These are phyloP conservation scores for Barnettozyma vustinii DNA, from an alignment of 805 yeast species.

Conservation along the genomic window DNA sequence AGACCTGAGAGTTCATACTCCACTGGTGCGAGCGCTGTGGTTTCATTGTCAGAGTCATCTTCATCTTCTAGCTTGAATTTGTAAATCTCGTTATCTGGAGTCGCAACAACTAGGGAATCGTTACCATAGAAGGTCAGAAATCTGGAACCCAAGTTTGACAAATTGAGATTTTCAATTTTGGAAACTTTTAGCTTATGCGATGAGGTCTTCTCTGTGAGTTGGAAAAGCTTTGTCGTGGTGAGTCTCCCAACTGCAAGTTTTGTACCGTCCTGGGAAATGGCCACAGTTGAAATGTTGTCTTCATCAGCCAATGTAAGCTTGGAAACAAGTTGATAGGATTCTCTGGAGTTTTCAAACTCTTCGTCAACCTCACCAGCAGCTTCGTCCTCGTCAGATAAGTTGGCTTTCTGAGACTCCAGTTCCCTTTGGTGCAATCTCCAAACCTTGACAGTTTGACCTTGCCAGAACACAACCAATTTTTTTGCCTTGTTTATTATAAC, in stretches of 20 bases:
- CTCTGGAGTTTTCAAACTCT: constrained; percentile 23
- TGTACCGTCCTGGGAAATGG: constrained; percentile 59
- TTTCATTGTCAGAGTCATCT: constrained; percentile 29
- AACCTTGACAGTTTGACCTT: constrained; percentile 72
- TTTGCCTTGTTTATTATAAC: constrained; percentile 41
- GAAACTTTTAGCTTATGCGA: constrained; percentile 39
- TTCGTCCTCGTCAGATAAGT: constrained; percentile 24
- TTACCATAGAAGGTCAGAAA: constrained; percentile 43
- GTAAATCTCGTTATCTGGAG: constrained; percentile 58
- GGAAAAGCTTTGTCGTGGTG: constrained; percentile 62
- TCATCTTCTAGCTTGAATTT: constrained; percentile 27
- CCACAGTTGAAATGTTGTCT: constrained; percentile 69
- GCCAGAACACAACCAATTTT: constrained; percentile 68
- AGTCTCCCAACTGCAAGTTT: constrained; percentile 69
- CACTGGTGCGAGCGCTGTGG: constrained; percentile 10
- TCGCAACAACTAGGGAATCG: constrained; percentile 42
- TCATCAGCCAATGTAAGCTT: constrained; percentile 67
- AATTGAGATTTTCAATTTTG: constrained; percentile 40
- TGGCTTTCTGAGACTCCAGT: neutral
- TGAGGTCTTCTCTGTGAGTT: constrained; percentile 38
- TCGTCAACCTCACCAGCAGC: constrained; percentile 10
- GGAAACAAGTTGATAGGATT: constrained; percentile 52
- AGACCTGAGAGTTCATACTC: constrained; percentile 38
- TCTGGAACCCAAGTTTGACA: constrained; percentile 49
- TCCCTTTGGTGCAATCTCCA: constrained; percentile 53